Evolutionary conservation across 257 asterid species (phyloP).

Genomic region (Agastache rugosa): DNA sequence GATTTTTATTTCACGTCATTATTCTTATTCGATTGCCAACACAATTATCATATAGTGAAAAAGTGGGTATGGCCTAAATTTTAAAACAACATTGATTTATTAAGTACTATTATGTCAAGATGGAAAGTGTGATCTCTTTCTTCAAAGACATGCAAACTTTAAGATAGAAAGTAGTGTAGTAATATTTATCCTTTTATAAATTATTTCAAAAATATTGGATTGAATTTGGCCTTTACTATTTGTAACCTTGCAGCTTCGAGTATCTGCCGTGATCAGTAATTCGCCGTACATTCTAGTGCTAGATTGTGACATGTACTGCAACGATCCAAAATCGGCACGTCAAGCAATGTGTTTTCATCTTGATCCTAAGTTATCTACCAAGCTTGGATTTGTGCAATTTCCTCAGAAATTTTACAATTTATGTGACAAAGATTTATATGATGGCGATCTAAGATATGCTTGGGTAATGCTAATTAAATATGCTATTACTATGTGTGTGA

Average conservation of each 20-base stretch:
- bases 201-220: neutral
- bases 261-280: conserved; percentile 67
- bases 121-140: no score
- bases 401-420: conserved; percentile 67
- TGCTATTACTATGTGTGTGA: neutral
- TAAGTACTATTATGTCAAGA: no score
- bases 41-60: no score
- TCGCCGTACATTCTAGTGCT: conserved; percentile 60
- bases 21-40: no score
- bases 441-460: conserved; percentile 38
- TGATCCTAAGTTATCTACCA: conserved; percentile 41
- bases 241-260: conserved; percentile 61
- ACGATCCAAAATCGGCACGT: conserved; percentile 55
- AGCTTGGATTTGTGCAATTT: conserved; percentile 70
- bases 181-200: conserved; percentile 13
- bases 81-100: no score
- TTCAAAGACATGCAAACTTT: no score
- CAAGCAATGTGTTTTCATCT: conserved; percentile 67
- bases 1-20: no score
- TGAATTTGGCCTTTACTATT: no score
- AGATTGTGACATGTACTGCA: conserved; percentile 65
- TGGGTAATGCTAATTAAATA: conserved; percentile 40
- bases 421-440: conserved; percentile 59
- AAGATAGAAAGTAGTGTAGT: no score
- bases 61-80: no score